phyloP scores from a whole-genome alignment of 2,329 filamentous ascomycete species.

The Zasmidium angulare region DNA sequence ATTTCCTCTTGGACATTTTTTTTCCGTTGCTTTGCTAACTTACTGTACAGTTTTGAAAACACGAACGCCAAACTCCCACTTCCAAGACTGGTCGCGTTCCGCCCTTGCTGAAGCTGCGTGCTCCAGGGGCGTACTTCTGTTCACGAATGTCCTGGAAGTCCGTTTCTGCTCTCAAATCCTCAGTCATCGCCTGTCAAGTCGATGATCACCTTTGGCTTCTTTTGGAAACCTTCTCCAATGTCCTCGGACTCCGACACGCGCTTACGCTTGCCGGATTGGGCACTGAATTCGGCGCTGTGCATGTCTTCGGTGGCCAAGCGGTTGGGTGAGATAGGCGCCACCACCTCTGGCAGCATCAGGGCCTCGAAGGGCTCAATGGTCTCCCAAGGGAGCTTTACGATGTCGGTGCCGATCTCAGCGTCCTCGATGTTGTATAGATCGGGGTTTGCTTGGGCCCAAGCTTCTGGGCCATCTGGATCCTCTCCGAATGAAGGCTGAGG shows the following conservation, averaged over 20 bases:
- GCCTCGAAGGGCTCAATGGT: too few relatives aligned
- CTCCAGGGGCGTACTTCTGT: neutral
- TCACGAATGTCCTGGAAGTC: neutral
- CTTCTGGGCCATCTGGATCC: neutral
- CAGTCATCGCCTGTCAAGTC: neutral
- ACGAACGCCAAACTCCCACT: neutral
- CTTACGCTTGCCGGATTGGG: neutral
- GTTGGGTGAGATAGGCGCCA: neutral
- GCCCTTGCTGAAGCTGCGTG: neutral
- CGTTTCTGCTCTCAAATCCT: neutral
- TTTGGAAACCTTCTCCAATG: neutral
- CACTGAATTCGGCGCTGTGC: neutral
- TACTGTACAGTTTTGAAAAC: too few relatives aligned
- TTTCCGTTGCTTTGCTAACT: too few relatives aligned
- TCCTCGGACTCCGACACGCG: neutral
- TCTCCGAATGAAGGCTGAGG: neutral
- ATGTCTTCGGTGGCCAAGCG: neutral
- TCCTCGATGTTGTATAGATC: too few relatives aligned
- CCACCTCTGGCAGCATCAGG: neutral
- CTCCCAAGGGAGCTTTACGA: neutral
- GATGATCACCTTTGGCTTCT: neutral
- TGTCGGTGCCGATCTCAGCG: too few relatives aligned
- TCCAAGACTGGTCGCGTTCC: neutral
- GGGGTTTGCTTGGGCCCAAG: too few relatives aligned
- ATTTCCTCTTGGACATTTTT: too few relatives aligned